A percentile compares a stretch with the other conserved stretches of the same genome.
phyloP scores from a whole-genome alignment of 176 grass and related monocot species.

The Oryza brachyantha region DNA sequence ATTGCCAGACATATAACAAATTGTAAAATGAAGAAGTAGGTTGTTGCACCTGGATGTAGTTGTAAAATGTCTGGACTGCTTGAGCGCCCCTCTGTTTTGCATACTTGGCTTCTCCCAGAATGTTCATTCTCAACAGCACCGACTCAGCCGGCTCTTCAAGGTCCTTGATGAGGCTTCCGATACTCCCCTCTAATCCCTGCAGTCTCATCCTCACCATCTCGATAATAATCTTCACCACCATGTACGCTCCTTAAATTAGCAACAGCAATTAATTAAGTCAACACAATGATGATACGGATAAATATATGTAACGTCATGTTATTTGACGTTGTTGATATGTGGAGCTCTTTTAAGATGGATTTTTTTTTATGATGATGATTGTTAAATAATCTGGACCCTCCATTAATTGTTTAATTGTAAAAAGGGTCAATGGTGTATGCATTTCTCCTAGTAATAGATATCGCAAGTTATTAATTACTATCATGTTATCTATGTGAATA shows the following conservation, averaged over 20 bases:
- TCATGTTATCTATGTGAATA: too few species aligned
- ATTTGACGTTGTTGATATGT: not conserved
- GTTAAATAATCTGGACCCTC: too few species aligned
- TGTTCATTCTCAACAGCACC: conserved; percentile 62
- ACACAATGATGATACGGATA: not conserved
- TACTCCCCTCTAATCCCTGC: conserved; percentile 37
- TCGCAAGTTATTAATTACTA: too few species aligned
- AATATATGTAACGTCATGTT: not conserved
- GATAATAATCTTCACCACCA: conserved; percentile 83
- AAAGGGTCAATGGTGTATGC: too few species aligned
- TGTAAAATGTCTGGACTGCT: conserved; percentile 51
- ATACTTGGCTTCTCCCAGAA: conserved; percentile 50
- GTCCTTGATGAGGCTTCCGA: conserved; percentile 61
- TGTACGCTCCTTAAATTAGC: conserved; percentile 53
- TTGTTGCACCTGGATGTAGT: conserved; percentile 52
- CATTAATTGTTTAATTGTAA: too few species aligned
- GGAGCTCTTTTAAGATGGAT: too few species aligned
- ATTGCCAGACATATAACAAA: not conserved
- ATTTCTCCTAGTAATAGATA: too few species aligned
- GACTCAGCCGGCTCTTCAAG: conserved; percentile 69
- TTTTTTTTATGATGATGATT: too few species aligned
- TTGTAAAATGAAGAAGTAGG: not conserved
- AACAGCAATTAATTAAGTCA: too few species aligned
- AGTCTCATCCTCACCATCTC: conserved; percentile 81
- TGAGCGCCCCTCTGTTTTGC: conserved; percentile 53